Evolutionary conservation across 176 grass and related monocot species (phyloP), one percentile per base, ranked within the genome.

Genomic region (Aegilops bicornis): DNA sequence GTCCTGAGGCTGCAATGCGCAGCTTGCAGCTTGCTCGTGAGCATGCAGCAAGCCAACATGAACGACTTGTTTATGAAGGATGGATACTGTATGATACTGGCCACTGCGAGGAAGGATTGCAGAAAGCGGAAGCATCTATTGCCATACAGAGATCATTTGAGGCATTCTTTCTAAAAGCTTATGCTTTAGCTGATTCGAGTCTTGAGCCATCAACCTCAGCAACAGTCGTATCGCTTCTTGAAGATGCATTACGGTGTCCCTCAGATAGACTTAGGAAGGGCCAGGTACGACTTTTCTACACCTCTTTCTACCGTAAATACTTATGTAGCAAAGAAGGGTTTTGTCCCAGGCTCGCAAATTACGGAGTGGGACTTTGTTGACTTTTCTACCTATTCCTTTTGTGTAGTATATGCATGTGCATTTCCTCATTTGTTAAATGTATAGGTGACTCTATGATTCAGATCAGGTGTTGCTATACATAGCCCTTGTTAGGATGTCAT

Each of bases 401-500:
- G 1, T 62, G 25, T 12, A 50, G 72, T 12, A 50, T 27, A 70
- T 15, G 25, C 48, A 76, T 61, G 63, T 77, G 17, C 82, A 71
- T 82, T 82, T 82, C 23, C 72, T 85, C 71, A 88, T 35, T 24
- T 78, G 32, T 83, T 7, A 40, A 69, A 86, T 79, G 5, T 19
- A 30, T 33, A 43, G 24, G 23, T 60, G 25, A 3, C 33, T 86
- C 47, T 86, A 78, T 86, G 62, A n/a, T 15, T 39, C 71, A 86
- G 64, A 86, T 79, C 24, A 73, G 82, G 64, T 88, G 86, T 81
- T 85, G 37, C 15, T 77, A 13, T 43, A 85, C 81, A 4, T 3
- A 25, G 1, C 24, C 24, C 14, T 76, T 78, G 82, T 82, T 91
- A 71, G 70, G 82, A 82, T 88, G 78, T 82, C 86, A 15, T 82